Base-by-base conservation (phyloP, 202 grass and related monocot species). In the Setaria italica region DNA sequence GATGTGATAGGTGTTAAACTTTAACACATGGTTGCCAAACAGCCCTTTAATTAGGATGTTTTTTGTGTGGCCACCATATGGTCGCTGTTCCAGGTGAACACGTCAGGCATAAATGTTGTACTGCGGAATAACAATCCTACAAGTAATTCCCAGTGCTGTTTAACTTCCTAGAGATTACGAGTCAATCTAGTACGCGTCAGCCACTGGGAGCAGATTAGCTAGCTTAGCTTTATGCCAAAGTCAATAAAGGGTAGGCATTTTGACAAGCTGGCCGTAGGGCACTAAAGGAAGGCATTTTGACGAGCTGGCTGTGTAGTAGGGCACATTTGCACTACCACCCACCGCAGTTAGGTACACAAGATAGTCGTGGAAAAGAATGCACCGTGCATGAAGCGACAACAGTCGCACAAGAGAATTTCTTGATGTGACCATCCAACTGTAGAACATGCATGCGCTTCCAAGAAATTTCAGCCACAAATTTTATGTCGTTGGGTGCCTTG, bases 371-470 rank as follows among this genome's bases (percentile, higher is more conserved):
- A 73, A 45, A 11, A 10, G 0, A 80, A 62, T 43, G 34, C 45
- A 43, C 57, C 60, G 39, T 41, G 39, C 39, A 33, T 10, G 46
- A 47, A 33, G 45, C 77, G 72, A 81, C 37, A 76, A 67, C 34
- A 58, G 32, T 62, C 58, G 46, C 65, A 50, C 50, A 12, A 13
- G 64, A 54, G 69, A 50, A 77, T 67, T 81, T 77, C 5, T 85
- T 88, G 76, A 82, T 63, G 79, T 67, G 72, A 88, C 70, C 82
- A 79, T 32, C 77, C 79, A 84, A 80, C 85, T 51, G 47, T 67
- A 67, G 56, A 74, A 16, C 47, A 54, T 59, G 53, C 59, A 67
- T 74, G 11, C 59, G 9, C 35, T 16, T 17, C 29, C 43, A 46
- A 43, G 32, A 72, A 0, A 39, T 66, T 78, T 66, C 39, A 45